Conservation (phyloP, 2,329 filamentous ascomycete species). For the Cercospora sesami region DNA sequence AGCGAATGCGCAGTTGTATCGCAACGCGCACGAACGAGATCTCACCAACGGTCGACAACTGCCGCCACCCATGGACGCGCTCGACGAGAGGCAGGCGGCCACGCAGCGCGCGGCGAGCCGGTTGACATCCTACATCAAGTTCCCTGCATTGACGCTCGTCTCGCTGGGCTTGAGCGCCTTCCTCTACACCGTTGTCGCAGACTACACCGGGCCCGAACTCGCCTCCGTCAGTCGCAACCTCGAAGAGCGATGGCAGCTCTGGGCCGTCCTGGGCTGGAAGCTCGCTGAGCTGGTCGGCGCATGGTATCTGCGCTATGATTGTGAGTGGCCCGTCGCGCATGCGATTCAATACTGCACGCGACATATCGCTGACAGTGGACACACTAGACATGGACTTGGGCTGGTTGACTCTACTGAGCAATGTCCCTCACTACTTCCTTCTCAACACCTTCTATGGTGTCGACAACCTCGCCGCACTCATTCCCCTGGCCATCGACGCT, state of each 20-base stretch:
- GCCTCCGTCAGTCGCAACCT: conserved; percentile 64
- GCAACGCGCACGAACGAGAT: background rate
- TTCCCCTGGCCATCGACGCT: conserved; percentile 67
- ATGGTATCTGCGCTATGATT: conserved; percentile 74
- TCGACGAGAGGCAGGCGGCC: conserved; percentile 14
- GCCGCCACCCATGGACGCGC: conserved; percentile 14
- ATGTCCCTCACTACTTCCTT: conserved; percentile 74
- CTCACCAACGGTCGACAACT: background rate
- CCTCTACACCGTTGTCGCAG: conserved; percentile 63
- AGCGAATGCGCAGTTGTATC: background rate
- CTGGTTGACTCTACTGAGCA: conserved; percentile 60
- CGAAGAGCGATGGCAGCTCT: conserved; percentile 63
- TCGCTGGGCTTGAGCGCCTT: conserved; percentile 64
- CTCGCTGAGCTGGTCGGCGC: conserved; percentile 66
- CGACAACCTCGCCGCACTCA: conserved; percentile 59
- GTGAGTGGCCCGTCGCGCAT: conserved; percentile 46
- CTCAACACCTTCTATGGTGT: conserved; percentile 76
- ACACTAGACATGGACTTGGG: conserved; percentile 46
- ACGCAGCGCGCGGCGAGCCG: conserved; percentile 13
- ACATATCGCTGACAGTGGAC: conserved; percentile 16
- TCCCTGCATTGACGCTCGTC: conserved; percentile 49
- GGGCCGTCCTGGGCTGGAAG: conserved; percentile 58
- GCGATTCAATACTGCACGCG: background rate
- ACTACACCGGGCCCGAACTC: conserved; percentile 65
- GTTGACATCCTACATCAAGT: conserved; percentile 42